These are phyloP conservation scores for Deinandra increscens DNA, from an alignment of 129 eudicot species.

Conservation along the genomic window DNA sequence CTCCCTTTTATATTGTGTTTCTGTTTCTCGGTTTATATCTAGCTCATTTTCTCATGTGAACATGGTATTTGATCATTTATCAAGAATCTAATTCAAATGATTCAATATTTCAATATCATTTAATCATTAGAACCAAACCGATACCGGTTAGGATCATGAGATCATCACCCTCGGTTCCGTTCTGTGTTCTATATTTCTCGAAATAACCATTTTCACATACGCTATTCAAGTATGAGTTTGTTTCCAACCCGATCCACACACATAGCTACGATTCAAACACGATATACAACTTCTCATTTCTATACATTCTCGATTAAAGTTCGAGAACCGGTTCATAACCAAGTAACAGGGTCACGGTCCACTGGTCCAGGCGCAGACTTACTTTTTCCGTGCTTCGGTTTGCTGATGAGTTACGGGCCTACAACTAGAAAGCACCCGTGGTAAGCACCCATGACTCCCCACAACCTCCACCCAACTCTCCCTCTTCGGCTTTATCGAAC, in stretches of 20 bases:
- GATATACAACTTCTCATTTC: neutral
- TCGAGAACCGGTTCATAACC: neutral
- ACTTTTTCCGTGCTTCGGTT: constrained; percentile 42
- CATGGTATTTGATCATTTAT: too few species aligned
- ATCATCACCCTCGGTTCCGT: too few species aligned
- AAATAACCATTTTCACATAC: neutral
- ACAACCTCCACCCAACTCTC: constrained; percentile 38
- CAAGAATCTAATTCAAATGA: too few species aligned
- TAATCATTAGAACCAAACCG: too few species aligned
- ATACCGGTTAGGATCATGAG: neutral
- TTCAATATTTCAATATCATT: too few species aligned
- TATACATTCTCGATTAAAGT: constrained; percentile 20
- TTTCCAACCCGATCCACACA: neutral
- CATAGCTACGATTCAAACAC: neutral
- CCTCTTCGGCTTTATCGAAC: constrained; percentile 20
- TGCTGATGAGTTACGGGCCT: constrained; percentile 36
- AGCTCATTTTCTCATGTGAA: too few species aligned
- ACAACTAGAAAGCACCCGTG: constrained; percentile 39
- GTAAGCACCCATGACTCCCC: constrained; percentile 44
- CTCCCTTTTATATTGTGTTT: too few species aligned
- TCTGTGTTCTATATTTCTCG: neutral
- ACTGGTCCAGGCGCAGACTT: constrained; percentile 19
- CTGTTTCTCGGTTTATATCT: too few species aligned
- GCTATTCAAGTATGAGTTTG: neutral
- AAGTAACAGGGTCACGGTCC: neutral